Base-by-base conservation (phyloP, 169 alveolate species). In the Babesia bovis region DNA sequence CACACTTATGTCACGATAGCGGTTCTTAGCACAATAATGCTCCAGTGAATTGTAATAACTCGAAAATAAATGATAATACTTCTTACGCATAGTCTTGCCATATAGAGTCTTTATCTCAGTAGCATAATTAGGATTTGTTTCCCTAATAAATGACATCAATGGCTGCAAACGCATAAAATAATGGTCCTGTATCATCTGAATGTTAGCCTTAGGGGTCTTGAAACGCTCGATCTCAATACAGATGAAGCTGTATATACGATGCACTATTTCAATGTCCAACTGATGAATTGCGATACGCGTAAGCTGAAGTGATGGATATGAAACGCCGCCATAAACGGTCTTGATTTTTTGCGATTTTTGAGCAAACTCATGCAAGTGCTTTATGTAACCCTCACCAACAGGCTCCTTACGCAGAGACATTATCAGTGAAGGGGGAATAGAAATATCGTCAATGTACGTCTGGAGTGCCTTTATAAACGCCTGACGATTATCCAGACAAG, bases 301-400 rank as follows among this genome's bases (percentile, higher is more conserved):
- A 12, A 66, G 83, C 33, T 73, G 74, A 38, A 87, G 85, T 28
- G 91, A 68, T 7, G 93, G 93, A 36, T 87, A 87, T 3, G 66
- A 58, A 56, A 63, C 83, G n/a, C 58, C 74, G 35, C 58, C 78
- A 55, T 87, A 84, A 26, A 63, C 68, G 36, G 63, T 74, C 57
- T 59, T 78, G 38, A 86, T 84, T 50, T 77, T 84, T 38, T 87
- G 85, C 0, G 71, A 30, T 68, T 87, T 87, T 32, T 30, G 70
- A 17, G 65, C 61, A 25, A 83, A 73, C 32, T 74, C 49, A 13
- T 73, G 52, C 30, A 87, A 58, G 38, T 45, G 60, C 23, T 60
- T 56, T 15, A 87, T 52, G 41, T 65, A 87, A 10, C 55, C 32
- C 21, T 78, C 82, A 50, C 83, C 63, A 13, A 87, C 72, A n/a